Base-by-base conservation (phyloP, 148 eudicot species). In the Arctostaphylos glauca region DNA sequence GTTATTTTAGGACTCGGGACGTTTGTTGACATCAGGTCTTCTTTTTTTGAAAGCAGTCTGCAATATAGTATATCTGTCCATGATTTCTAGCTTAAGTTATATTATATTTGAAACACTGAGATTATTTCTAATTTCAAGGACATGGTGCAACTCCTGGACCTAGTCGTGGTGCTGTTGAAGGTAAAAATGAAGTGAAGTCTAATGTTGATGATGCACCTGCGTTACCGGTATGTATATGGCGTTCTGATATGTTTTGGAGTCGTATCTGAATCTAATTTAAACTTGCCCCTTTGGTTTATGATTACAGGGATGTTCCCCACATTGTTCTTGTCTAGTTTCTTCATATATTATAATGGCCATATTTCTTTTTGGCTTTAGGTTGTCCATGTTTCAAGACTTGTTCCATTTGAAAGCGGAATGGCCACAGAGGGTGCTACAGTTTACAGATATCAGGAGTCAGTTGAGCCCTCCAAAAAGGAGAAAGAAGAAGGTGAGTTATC, bases 401-500 rank as follows among this genome's bases (percentile, higher is more conserved):
- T 86, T 78, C 81, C 89, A 48, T 62, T 84, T 83, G 85, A 83
- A 54, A 91, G 86, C 87, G 94, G 91, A 78, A 86, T 59, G 68
- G 74, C 73, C 59, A 23, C 77, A 13, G 94, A 88, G 79, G 84
- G 78, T 21, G 80, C 85, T 52, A 87, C 82, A 86, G 77, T 81
- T 25, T 85, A 82, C 66, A 83, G 74, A 78, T 83, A 62, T 83
- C 83, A 75, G 77, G 90, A 85, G 73, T 62, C 87, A 80, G 81
- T 64, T 78, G 91, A 89, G 83, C 85, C 86, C 41, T 76, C 92
- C 59, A 89, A 89, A 86, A 83, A 49, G 86, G 98, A 93, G 83
- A 93, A 93, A 88, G 98, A 94, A 88, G 98, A 92, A 85, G 98
- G 95, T 70, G 98, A 96, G 84, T 82, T 91, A 77, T 94, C 96